Percentiles rank a stretch among this genome's conserved stretches.
Evolutionary conservation across 148 eudicot species (phyloP).

Genomic region (Gaultheria prostrata): DNA sequence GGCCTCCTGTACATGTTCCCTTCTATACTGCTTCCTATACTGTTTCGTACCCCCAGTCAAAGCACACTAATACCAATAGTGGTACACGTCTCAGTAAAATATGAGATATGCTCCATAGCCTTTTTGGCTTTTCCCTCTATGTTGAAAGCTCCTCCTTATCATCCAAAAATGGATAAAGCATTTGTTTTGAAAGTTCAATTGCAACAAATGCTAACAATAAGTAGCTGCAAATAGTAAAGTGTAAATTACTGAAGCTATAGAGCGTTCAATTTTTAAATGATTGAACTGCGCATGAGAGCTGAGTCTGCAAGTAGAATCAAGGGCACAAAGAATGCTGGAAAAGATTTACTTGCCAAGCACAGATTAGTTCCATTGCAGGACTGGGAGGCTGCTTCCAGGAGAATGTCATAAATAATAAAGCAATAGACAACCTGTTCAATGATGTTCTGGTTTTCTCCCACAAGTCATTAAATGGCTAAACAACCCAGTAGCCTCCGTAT

Average conservation of each 20-base stretch:
- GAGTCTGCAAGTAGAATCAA: conserved; percentile 3
- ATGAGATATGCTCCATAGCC: not conserved
- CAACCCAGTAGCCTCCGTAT: not conserved
- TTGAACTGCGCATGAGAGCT: not conserved
- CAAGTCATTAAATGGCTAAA: not conserved
- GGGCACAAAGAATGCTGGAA: not conserved
- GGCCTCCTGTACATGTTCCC: not conserved
- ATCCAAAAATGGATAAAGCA: not conserved
- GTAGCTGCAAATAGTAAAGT: not conserved
- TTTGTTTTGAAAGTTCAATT: not conserved
- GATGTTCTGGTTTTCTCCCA: not conserved
- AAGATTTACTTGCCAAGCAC: not conserved
- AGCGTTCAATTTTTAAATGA: not conserved
- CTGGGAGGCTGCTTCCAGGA: not conserved
- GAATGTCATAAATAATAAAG: not conserved
- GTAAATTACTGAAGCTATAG: not conserved
- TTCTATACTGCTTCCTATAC: not conserved
- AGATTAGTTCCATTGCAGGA: not conserved
- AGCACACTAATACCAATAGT: not conserved
- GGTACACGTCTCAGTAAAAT: not conserved
- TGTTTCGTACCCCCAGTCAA: not conserved
- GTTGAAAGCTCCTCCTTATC: not conserved
- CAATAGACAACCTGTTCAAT: not conserved
- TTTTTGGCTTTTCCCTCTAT: not conserved
- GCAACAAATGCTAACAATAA: not conserved